phyloP scores from a whole-genome alignment of 192 early-diverging fungal species.

The Coemansia sp. region DNA sequence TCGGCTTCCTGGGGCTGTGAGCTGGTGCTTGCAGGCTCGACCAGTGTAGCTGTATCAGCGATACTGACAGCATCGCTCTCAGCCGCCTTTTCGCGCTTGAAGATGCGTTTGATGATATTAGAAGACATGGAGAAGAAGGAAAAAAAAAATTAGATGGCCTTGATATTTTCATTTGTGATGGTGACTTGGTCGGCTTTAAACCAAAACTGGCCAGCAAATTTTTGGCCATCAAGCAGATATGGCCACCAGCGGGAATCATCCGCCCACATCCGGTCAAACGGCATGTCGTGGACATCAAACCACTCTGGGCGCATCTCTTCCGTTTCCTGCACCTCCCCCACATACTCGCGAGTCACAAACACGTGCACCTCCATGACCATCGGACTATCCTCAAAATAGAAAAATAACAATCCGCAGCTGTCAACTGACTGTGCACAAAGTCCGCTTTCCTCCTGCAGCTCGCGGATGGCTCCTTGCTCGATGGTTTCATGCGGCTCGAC shows the following conservation, averaged over 20 bases:
- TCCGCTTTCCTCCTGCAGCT: slow-evolving; percentile 61
- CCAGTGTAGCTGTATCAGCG: slow-evolving; percentile 1
- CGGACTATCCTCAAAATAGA: slow-evolving; percentile 64
- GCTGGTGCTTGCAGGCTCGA: too few species aligned
- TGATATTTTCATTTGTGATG: slow-evolving; percentile 23
- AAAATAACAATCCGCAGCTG: slow-evolving; percentile 58
- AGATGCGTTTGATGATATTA: not conserved
- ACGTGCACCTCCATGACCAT: slow-evolving; percentile 67
- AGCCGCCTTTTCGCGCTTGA: not conserved
- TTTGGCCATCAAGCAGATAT: slow-evolving; percentile 34
- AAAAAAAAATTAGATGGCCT: slow-evolving; percentile 4
- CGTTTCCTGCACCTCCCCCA: slow-evolving; percentile 58
- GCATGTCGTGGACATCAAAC: slow-evolving; percentile 58
- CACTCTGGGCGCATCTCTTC: slow-evolving; percentile 79
- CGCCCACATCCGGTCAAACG: slow-evolving; percentile 70
- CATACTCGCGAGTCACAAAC: slow-evolving; percentile 47
- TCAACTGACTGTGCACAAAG: slow-evolving; percentile 44
- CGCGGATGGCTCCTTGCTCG: slow-evolving; percentile 60
- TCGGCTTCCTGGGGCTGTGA: too few species aligned
- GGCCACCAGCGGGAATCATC: slow-evolving; percentile 71
- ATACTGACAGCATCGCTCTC: not conserved
- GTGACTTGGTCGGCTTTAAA: slow-evolving; percentile 46
- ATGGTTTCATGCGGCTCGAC: slow-evolving; percentile 67
- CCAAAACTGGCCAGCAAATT: slow-evolving; percentile 55
- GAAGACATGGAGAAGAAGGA: slow-evolving; percentile 4